Evolutionary conservation across 805 yeast species (phyloP).

Genomic region (Torulaspora maleeae): DNA sequence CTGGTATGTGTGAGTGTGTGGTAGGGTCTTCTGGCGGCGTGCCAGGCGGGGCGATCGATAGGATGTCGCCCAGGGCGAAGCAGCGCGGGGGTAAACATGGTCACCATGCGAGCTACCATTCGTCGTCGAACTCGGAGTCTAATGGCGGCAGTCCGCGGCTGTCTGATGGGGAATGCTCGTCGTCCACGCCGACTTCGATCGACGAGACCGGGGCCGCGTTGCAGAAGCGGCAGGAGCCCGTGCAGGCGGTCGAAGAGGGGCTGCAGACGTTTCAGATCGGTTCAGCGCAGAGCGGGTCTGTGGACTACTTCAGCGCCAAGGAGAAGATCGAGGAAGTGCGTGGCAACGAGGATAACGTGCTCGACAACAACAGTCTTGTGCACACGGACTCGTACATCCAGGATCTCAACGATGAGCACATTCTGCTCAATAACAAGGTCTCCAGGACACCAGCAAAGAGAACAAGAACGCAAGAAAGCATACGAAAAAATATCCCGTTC

Average conservation of each 20-base stretch:
- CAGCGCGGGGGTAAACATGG: conserved; percentile 5
- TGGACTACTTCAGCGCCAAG: conserved; percentile 5
- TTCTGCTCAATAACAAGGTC: conserved; percentile 35
- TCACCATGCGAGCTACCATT: conserved; percentile 20
- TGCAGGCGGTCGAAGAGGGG: neutral
- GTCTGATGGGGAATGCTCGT: conserved; percentile 19
- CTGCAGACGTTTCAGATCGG: neutral
- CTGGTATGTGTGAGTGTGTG: neutral
- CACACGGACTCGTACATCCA: conserved; percentile 37
- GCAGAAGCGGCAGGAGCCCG: conserved; percentile 6
- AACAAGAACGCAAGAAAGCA: conserved; percentile 25
- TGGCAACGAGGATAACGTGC: conserved; percentile 3
- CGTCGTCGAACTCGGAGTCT: conserved; percentile 25
- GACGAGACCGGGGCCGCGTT: conserved; percentile 15
- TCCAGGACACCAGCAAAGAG: conserved; percentile 18
- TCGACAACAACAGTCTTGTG: conserved; percentile 19
- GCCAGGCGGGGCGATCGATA: neutral
- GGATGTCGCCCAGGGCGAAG: neutral
- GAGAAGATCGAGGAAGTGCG: neutral
- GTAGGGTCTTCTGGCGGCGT: neutral
- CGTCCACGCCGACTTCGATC: conserved; percentile 23
- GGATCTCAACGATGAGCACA: conserved; percentile 33
- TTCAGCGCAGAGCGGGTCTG: neutral
- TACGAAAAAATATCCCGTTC: conserved; percentile 31
- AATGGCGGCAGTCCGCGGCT: conserved; percentile 23